Percentiles rank a stretch among this genome's conserved stretches.
These are phyloP conservation scores for Globisporangium cystogenes DNA, from an alignment of 352 stramenopile species.

Conservation along the genomic window DNA sequence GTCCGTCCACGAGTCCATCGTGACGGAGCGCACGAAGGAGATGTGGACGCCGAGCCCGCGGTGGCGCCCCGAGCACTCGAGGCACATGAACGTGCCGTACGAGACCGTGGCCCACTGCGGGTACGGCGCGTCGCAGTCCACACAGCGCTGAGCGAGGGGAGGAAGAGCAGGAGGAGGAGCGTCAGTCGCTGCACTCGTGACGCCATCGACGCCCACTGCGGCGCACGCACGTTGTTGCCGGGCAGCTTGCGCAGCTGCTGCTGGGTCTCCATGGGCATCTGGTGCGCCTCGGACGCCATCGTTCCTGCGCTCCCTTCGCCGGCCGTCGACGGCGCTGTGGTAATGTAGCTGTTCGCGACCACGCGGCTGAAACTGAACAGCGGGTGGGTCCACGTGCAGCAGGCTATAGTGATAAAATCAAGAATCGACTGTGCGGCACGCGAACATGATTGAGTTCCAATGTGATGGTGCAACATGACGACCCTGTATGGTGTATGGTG, in stretches of 20 bases:
- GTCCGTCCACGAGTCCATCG: slow-evolving; percentile 87
- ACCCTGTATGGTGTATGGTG: too few relatives aligned
- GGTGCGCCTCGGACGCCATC: slow-evolving; percentile 44
- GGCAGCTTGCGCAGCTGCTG: slow-evolving; percentile 77
- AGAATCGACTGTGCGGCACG: neutral
- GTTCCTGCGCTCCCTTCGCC: neutral
- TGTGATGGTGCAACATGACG: too few relatives aligned
- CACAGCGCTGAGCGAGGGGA: slow-evolving; percentile 58
- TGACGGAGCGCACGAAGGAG: slow-evolving; percentile 88
- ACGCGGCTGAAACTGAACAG: too few relatives aligned
- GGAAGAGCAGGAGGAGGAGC: neutral
- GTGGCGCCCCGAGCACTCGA: slow-evolving; percentile 92
- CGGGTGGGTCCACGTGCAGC: too few relatives aligned
- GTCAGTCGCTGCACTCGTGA: neutral
- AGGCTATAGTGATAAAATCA: neutral
- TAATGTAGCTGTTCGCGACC: too few relatives aligned
- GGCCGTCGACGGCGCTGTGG: too few relatives aligned
- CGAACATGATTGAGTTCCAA: too few relatives aligned
- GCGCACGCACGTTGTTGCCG: slow-evolving; percentile 71
- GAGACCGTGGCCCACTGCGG: slow-evolving; percentile 93
- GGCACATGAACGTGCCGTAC: slow-evolving; percentile 95
- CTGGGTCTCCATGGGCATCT: slow-evolving; percentile 83
- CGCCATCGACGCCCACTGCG: too few relatives aligned
- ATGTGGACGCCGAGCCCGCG: slow-evolving; percentile 91
- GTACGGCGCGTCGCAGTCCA: slow-evolving; percentile 93